Percentiles rank a stretch among this genome's conserved stretches.
phyloP scores from a whole-genome alignment of 2,329 filamentous ascomycete species.

The Calonectria pauciramosa region DNA sequence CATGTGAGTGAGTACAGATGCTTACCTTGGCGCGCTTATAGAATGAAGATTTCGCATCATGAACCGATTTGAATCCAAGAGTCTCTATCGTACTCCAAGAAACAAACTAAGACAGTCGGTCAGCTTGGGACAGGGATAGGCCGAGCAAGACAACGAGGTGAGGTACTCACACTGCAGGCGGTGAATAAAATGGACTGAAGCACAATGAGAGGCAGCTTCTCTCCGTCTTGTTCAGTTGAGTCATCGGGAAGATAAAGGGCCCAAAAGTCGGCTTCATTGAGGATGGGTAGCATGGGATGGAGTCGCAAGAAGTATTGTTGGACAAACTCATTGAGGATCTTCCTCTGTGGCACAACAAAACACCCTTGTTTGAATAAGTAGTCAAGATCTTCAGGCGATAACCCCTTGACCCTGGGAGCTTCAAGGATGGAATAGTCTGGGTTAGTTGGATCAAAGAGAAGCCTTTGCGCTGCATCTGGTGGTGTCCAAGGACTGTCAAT shows the following conservation, averaged over 20 bases:
- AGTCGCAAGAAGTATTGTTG: slow-evolving; percentile 47
- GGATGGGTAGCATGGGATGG: slow-evolving; percentile 46
- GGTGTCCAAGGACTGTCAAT: slow-evolving; percentile 5
- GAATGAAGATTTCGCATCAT: slow-evolving; percentile 42
- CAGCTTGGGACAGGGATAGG: neutral
- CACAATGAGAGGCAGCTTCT: slow-evolving; percentile 38
- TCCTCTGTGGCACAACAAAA: slow-evolving; percentile 43
- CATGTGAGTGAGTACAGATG: fast-evolving
- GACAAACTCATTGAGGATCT: slow-evolving; percentile 44
- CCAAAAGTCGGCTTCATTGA: slow-evolving; percentile 45
- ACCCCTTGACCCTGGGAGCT: slow-evolving; percentile 32
- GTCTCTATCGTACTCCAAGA: slow-evolving; percentile 34
- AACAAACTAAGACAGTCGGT: slow-evolving; percentile 26
- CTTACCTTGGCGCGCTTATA: slow-evolving; percentile 42
- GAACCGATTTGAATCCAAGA: slow-evolving; percentile 39
- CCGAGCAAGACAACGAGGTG: too few relatives aligned
- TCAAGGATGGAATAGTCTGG: slow-evolving; percentile 43
- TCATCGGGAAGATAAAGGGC: slow-evolving; percentile 37
- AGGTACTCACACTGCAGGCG: slow-evolving; percentile 33
- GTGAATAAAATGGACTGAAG: slow-evolving; percentile 42
- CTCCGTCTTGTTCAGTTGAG: slow-evolving; percentile 5
- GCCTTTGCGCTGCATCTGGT: neutral
- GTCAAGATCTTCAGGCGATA: slow-evolving; percentile 40
- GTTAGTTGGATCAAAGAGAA: slow-evolving; percentile 25
- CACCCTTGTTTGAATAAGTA: slow-evolving; percentile 45